Evolutionary conservation across 305 asterid genomes (phyloP).

Genomic region (Plantago lanceolata): DNA sequence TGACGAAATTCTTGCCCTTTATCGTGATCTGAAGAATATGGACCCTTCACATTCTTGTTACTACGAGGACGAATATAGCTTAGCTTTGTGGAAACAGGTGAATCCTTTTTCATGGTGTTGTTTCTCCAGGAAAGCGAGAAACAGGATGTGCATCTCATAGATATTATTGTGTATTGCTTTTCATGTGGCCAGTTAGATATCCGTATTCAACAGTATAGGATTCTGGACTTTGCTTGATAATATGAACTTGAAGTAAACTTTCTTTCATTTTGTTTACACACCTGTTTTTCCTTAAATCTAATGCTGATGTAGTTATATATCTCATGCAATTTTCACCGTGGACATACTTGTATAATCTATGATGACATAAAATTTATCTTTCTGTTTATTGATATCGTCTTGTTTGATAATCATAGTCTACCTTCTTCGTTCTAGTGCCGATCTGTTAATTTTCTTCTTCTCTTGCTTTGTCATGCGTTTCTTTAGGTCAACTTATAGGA

Average conservation of each 20-base stretch:
- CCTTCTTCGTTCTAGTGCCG: background rate
- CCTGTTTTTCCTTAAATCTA: background rate
- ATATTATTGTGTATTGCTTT: conserved; percentile 5
- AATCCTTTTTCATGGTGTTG: conserved; percentile 17
- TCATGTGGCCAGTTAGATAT: no score
- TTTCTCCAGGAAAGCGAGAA: conserved; percentile 16
- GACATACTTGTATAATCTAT: background rate
- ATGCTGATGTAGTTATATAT: no score
- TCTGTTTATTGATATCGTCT: background rate
- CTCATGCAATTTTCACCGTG: no score
- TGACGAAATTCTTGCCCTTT: conserved; percentile 71
- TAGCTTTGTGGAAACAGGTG: conserved; percentile 74
- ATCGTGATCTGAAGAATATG: conserved; percentile 61
- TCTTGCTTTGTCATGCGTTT: background rate
- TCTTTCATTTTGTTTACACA: no score
- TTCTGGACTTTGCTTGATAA: conserved; percentile 1
- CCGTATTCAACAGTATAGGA: conserved; percentile 1
- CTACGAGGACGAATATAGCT: conserved; percentile 71
- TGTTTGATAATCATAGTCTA: background rate
- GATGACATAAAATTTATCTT: conserved; percentile 5
- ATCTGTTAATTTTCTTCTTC: background rate
- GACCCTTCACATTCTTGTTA: conserved; percentile 68
- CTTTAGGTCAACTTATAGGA: background rate
- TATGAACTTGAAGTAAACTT: background rate
- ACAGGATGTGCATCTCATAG: background rate